Evolutionary conservation across 306 rosid genomes (phyloP).

Genomic region (Quercus mongolica): DNA sequence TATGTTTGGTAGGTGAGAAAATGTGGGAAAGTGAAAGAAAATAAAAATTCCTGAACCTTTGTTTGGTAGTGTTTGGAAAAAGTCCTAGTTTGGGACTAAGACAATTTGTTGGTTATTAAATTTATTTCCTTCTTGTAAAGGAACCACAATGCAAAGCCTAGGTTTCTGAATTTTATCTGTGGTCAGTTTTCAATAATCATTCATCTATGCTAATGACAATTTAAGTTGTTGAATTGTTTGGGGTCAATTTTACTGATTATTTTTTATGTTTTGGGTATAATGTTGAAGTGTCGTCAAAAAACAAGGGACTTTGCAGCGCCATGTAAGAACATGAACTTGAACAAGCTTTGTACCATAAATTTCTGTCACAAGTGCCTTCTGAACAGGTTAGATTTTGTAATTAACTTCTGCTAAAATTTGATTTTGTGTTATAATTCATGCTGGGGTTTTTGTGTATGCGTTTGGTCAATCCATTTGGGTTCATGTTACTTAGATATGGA

Average conservation of each 20-base stretch:
- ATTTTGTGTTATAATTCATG: too few relatives aligned
- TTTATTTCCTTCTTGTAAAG: not conserved
- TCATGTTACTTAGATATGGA: slow-evolving; percentile 55
- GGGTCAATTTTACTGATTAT: not conserved
- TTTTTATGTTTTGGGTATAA: slow-evolving; percentile 1
- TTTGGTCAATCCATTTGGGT: not conserved
- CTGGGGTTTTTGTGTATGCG: not conserved
- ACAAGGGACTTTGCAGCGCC: slow-evolving; percentile 52
- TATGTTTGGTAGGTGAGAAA: too few relatives aligned
- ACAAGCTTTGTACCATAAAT: slow-evolving; percentile 48
- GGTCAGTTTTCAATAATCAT: not conserved
- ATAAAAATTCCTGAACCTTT: too few relatives aligned
- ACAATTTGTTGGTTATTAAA: too few relatives aligned
- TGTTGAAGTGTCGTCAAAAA: slow-evolving; percentile 68
- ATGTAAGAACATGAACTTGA: slow-evolving; percentile 41
- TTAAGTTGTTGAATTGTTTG: not conserved
- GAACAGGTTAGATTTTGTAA: slow-evolving; percentile 50
- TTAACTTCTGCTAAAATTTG: too few relatives aligned
- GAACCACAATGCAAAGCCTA: not conserved
- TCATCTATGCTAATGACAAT: not conserved
- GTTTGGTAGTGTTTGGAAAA: too few relatives aligned
- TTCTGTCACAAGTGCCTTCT: slow-evolving; percentile 66
- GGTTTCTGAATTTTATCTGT: not conserved
- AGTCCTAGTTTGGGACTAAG: too few relatives aligned
- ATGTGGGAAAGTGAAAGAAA: too few relatives aligned